Evolutionary conservation across 1,284 basidiomycete species (phyloP), one percentile per base, ranked within the genome.

Genomic region (Retiboletus flavoniger): DNA sequence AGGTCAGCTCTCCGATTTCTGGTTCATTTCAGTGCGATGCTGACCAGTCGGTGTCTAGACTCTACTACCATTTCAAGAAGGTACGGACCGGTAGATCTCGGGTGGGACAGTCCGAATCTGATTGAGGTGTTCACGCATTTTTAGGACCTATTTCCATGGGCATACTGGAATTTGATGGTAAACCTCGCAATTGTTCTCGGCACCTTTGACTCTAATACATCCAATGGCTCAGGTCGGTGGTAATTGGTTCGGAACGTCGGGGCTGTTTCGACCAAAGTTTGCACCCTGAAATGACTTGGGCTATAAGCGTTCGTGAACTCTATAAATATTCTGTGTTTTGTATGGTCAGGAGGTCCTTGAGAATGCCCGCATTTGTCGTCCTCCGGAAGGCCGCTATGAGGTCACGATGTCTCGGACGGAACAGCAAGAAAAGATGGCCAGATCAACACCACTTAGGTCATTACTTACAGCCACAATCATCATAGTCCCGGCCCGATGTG

Each of bases 31-130:
- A 16, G 44, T 16, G 53, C 50, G 46, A 49, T 44, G 35, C 53
- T 53, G 32, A 59, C 35, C 26, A 16, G n/a, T 31, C 31, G 19
- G 31, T 50, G 48, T 57, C 9, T 63, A 88, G 87, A 53, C 63
- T 85, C 2, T 97, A 92, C 80, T 98, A 95, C 75, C 84, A 96
- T 73, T 72, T 99, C 56, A 98, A 96, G 75, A 97, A 89, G 79
- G 89, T 83, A 51, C n/a, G 65, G 49, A n/a, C 19, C 16, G n/a
- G 21, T 45, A 11, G 19, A 46, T 43, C 7, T 49, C 17, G 16
- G 21, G 7, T 3, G 19, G 34, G 28, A 42, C 13, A 17, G 26
- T 39, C 31, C 14, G 39, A 29, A 24, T 29, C 26, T 4, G 24
- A 24, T 24, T 24, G 41, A 46, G 11, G 21, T 51, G 7, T 10